phyloP scores from a whole-genome alignment of 805 yeast species.

The Kluyveromyces aestuarii region DNA sequence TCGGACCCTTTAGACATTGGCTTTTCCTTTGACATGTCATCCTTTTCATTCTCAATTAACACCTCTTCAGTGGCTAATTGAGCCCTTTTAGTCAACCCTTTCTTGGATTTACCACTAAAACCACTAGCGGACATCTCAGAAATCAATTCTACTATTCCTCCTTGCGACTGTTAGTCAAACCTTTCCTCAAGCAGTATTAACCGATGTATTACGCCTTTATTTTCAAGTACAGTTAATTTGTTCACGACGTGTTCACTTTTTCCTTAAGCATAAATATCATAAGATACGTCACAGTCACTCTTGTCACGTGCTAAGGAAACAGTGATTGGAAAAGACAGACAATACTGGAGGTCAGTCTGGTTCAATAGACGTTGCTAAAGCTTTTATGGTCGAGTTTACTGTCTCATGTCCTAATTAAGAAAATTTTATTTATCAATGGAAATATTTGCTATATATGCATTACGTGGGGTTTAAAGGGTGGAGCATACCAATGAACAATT shows the following conservation, averaged over 20 bases:
- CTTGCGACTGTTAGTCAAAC: neutral
- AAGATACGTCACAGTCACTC: neutral
- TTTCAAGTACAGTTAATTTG: neutral
- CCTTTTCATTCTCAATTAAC: slow-evolving; percentile 8
- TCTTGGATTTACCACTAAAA: slow-evolving; percentile 11
- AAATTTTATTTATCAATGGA: too few relatives aligned
- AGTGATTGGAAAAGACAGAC: neutral
- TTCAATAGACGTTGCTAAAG: too few relatives aligned
- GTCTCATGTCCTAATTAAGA: too few relatives aligned
- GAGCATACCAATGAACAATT: too few relatives aligned
- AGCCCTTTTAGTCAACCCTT: slow-evolving; percentile 7
- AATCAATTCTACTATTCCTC: neutral
- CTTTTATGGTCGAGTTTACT: too few relatives aligned
- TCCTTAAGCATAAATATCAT: neutral
- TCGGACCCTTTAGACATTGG: neutral
- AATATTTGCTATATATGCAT: too few relatives aligned
- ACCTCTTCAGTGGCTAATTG: slow-evolving; percentile 6
- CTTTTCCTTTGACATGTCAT: slow-evolving; percentile 14
- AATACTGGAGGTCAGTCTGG: too few relatives aligned
- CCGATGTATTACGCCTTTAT: neutral
- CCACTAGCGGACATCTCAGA: slow-evolving; percentile 13
- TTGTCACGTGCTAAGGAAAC: neutral
- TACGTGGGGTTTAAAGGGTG: too few relatives aligned
- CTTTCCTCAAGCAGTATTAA: neutral
- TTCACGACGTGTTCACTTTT: slow-evolving; percentile 6